Evolutionary conservation across 2,329 filamentous ascomycete species (phyloP).

Genomic region (Fonsecaea monophora): DNA sequence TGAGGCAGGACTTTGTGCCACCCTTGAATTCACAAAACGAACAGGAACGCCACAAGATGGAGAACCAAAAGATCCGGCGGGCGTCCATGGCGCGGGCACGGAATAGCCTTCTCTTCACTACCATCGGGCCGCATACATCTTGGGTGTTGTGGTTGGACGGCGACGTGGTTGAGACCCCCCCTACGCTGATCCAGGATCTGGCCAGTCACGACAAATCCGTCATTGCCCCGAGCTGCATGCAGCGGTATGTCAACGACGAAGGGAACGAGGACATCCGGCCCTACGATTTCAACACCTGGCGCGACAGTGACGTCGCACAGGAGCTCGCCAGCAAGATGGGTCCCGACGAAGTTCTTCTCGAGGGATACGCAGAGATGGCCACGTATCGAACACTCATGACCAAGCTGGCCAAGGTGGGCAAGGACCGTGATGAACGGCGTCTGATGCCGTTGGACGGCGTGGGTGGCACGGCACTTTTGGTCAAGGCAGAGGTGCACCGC

Average conservation of each 20-base stretch:
- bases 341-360: slow-evolving; percentile 87
- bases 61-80: slow-evolving; percentile 83
- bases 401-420: slow-evolving; percentile 68
- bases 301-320: slow-evolving; percentile 81
- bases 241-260: slow-evolving; percentile 79
- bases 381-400: slow-evolving; percentile 94
- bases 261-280: slow-evolving; percentile 74
- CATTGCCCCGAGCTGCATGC: slow-evolving; percentile 94
- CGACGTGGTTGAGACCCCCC: slow-evolving; percentile 88
- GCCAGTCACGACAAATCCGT: slow-evolving; percentile 87
- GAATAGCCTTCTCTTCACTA: slow-evolving; percentile 94
- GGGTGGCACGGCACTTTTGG: slow-evolving; percentile 87
- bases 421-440: slow-evolving; percentile 62
- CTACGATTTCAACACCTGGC: slow-evolving; percentile 98
- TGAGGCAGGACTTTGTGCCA: slow-evolving; percentile 92
- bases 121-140: slow-evolving; percentile 84
- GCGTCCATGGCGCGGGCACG: slow-evolving; percentile 91
- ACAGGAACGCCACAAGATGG: slow-evolving; percentile 86
- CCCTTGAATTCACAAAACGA: slow-evolving; percentile 82
- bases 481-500: slow-evolving; percentile 95
- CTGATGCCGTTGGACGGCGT: slow-evolving; percentile 88
- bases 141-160: slow-evolving; percentile 98
- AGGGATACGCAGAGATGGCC: slow-evolving; percentile 91
- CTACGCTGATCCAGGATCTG: slow-evolving; percentile 86
- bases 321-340: slow-evolving; percentile 80